Evolutionary conservation across 768 basidiomycete genomes (phyloP).

Genomic region (Boletales sp.): DNA sequence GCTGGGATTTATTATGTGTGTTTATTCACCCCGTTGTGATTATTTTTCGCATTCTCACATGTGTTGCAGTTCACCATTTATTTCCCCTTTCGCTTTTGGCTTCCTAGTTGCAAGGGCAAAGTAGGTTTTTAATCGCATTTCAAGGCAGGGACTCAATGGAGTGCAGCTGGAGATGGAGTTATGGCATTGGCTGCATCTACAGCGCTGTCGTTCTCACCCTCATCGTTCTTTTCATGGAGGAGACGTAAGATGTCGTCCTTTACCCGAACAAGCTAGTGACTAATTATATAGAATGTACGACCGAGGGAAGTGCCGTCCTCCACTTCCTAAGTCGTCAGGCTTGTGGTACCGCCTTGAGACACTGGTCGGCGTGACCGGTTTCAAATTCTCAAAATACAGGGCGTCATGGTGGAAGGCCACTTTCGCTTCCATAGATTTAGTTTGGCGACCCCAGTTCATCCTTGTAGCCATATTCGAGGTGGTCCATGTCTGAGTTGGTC

Average conservation of each 20-base stretch:
- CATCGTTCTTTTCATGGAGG: constrained; percentile 46
- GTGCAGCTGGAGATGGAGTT: constrained; percentile 48
- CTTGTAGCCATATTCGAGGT: constrained; percentile 39
- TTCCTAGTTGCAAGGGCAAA: constrained; percentile 26
- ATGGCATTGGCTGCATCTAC: constrained; percentile 50
- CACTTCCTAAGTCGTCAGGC: constrained; percentile 23
- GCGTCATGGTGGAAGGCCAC: constrained; percentile 36
- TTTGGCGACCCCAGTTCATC: constrained; percentile 50
- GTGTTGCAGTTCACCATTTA: constrained; percentile 29
- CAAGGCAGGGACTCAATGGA: background rate
- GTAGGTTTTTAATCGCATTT: constrained; percentile 7
- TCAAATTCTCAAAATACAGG: constrained; percentile 43
- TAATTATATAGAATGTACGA: constrained; percentile 42
- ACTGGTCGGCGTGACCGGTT: constrained; percentile 47
- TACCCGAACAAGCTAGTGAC: background rate
- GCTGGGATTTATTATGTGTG: constrained; percentile 47
- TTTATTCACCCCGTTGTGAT: constrained; percentile 38
- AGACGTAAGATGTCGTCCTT: constrained; percentile 37
- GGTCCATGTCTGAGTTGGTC: background rate
- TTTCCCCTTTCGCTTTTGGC: constrained; percentile 29
- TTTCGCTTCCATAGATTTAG: constrained; percentile 33
- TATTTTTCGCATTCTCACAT: constrained; percentile 17
- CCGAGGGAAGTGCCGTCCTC: constrained; percentile 36
- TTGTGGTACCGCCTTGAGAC: constrained; percentile 43
- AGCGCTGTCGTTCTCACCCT: constrained; percentile 41